phyloP scores from a whole-genome alignment of 805 yeast species.

The Starmerella apis region DNA sequence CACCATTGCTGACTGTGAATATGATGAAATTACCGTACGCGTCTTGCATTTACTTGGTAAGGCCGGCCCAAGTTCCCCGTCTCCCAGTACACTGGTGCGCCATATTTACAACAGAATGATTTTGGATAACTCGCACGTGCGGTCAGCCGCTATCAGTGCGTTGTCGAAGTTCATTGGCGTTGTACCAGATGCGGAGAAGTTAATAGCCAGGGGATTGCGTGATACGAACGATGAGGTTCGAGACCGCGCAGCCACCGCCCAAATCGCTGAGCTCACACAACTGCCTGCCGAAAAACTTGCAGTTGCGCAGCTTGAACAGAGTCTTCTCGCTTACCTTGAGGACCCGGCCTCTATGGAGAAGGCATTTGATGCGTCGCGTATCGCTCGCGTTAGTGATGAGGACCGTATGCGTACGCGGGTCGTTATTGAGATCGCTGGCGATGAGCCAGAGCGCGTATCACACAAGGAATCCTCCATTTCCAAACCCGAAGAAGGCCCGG shows the following conservation, averaged over 20 bases:
- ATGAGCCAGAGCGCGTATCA: slow-evolving; percentile 12
- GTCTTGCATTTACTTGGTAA: slow-evolving; percentile 84
- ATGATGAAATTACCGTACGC: slow-evolving; percentile 85
- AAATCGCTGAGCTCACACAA: slow-evolving; percentile 45
- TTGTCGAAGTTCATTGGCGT: slow-evolving; percentile 80
- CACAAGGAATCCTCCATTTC: slow-evolving; percentile 21
- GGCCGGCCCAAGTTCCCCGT: slow-evolving; percentile 80
- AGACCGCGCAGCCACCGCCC: slow-evolving; percentile 86
- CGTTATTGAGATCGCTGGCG: slow-evolving; percentile 10
- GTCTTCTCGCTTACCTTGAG: slow-evolving; percentile 58
- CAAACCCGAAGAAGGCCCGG: background rate
- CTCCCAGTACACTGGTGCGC: slow-evolving; percentile 85
- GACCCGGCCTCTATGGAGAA: slow-evolving; percentile 36
- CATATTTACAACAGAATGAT: slow-evolving; percentile 95
- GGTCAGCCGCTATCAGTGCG: slow-evolving; percentile 92
- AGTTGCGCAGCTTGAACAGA: slow-evolving; percentile 65
- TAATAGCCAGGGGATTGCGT: slow-evolving; percentile 70
- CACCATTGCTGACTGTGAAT: slow-evolving; percentile 96
- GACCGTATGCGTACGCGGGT: slow-evolving; percentile 24
- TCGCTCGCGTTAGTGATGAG: slow-evolving; percentile 43
- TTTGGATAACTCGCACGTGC: slow-evolving; percentile 84
- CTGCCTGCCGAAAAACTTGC: slow-evolving; percentile 57
- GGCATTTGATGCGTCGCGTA: slow-evolving; percentile 60
- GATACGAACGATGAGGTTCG: slow-evolving; percentile 96
- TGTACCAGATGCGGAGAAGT: slow-evolving; percentile 60